Conservation (phyloP, 768 basidiomycete species). For the Solioccasus polychromus region DNA sequence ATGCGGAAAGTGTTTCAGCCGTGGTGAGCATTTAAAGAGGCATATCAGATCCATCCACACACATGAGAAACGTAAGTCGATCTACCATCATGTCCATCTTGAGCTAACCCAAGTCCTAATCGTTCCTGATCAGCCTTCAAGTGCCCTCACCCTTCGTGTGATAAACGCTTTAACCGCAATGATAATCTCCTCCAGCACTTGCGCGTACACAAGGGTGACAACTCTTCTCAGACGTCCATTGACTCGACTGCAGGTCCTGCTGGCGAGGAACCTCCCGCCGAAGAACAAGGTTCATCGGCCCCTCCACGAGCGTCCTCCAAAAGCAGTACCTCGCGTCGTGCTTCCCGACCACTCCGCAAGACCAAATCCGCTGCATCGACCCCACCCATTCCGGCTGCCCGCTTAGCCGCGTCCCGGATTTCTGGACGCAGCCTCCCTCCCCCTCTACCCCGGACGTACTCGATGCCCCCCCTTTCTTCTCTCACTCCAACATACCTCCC, state of each 20-base stretch:
- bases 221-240: conserved; percentile 32
- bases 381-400: conserved; percentile 32
- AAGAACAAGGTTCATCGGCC: conserved; percentile 17
- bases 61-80: conserved; percentile 68
- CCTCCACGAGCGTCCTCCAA: conserved; percentile 27
- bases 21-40: conserved; percentile 74
- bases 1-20: conserved; percentile 71
- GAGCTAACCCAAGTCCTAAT: conserved; percentile 18
- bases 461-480: conserved; percentile 31
- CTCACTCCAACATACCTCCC: conserved; percentile 27
- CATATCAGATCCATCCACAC: conserved; percentile 76
- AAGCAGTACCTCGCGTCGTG: conserved; percentile 21
- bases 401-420: conserved; percentile 32
- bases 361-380: conserved; percentile 36
- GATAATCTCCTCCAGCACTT: conserved; percentile 81
- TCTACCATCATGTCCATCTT: conserved; percentile 15
- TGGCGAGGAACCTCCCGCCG: conserved; percentile 23
- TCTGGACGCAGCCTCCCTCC: conserved; percentile 29
- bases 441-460: conserved; percentile 33
- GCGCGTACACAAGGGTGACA: conserved; percentile 58
- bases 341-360: conserved; percentile 32
- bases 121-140: conserved; percentile 56
- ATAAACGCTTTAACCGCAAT: conserved; percentile 73
- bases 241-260: conserved; percentile 26
- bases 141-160: conserved; percentile 64